Evolutionary conservation across 2,329 filamentous ascomycete species (phyloP).

Genomic region (Pestalotiopsis sp.): DNA sequence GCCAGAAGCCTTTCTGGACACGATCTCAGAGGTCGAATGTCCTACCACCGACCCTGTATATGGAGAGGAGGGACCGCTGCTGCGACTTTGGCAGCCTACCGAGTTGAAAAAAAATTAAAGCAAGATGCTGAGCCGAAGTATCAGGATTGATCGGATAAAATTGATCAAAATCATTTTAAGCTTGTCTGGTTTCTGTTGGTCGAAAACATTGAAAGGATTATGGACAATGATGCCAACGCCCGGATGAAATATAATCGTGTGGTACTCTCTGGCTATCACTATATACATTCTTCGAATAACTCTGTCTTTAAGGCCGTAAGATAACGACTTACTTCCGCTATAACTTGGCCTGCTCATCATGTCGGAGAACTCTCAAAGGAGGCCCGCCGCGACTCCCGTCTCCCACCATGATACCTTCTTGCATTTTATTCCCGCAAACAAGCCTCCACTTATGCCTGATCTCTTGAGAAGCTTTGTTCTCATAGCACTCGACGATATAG

Average conservation of each 20-base stretch:
- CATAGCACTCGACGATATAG: conserved; percentile 3
- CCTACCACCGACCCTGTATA: neutral
- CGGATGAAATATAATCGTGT: too few relatives aligned
- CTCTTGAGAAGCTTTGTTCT: neutral
- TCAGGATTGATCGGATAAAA: too few relatives aligned
- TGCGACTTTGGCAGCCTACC: neutral
- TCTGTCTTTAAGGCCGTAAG: too few relatives aligned
- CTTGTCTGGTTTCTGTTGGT: too few relatives aligned
- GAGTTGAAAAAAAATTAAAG: neutral
- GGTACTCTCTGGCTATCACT: too few relatives aligned
- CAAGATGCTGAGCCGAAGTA: too few relatives aligned
- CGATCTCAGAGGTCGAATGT: neutral
- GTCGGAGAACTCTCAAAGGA: neutral
- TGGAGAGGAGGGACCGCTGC: neutral
- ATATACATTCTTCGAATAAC: too few relatives aligned
- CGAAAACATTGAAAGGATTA: too few relatives aligned
- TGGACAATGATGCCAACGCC: too few relatives aligned
- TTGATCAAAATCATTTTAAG: too few relatives aligned
- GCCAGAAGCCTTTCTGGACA: neutral
- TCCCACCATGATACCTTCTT: neutral
- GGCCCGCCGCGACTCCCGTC: conserved; percentile 4
- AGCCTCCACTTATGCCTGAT: neutral
- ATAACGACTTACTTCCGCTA: neutral
- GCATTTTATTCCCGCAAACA: neutral
- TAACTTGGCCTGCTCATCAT: conserved; percentile 1